Percentiles rank a stretch among this genome's conserved stretches.
phyloP scores from a whole-genome alignment of 1,284 basidiomycete species.

The Leccinum fuscescens region DNA sequence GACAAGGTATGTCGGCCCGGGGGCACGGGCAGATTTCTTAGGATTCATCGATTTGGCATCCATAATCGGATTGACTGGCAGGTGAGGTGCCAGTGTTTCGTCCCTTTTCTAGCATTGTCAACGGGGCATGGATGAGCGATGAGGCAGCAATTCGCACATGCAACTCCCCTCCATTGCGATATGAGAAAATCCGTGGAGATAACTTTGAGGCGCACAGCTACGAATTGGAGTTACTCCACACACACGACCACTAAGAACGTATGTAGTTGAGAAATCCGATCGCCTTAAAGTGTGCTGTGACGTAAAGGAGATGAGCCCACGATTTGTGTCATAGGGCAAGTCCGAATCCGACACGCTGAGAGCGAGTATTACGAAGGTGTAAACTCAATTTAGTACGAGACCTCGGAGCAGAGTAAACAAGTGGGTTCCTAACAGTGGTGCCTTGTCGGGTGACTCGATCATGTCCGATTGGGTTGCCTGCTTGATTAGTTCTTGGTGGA shows the following conservation, averaged over 20 bases:
- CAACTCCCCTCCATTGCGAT: background rate
- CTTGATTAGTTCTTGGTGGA: background rate
- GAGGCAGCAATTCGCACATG: background rate
- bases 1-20: background rate
- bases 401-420: background rate
- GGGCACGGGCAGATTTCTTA: background rate
- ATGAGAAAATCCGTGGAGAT: slow-evolving; percentile 11
- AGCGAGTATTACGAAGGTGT: background rate
- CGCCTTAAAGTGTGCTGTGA: background rate
- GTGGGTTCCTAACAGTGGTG: background rate
- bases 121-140: background rate
- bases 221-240: background rate
- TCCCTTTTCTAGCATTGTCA: background rate
- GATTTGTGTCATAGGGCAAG: background rate
- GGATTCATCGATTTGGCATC: background rate
- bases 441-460: background rate
- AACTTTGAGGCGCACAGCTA: background rate
- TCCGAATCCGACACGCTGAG: background rate
- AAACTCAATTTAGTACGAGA: background rate
- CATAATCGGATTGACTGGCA: background rate
- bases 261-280: background rate
- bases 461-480: background rate
- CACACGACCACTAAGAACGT: background rate
- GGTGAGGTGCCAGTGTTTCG: background rate
- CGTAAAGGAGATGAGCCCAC: background rate